Percentiles rank a stretch among this genome's conserved stretches.
Conservation (phyloP, 208 protist genomes). For the Acanthamoeba healyi region DNA sequence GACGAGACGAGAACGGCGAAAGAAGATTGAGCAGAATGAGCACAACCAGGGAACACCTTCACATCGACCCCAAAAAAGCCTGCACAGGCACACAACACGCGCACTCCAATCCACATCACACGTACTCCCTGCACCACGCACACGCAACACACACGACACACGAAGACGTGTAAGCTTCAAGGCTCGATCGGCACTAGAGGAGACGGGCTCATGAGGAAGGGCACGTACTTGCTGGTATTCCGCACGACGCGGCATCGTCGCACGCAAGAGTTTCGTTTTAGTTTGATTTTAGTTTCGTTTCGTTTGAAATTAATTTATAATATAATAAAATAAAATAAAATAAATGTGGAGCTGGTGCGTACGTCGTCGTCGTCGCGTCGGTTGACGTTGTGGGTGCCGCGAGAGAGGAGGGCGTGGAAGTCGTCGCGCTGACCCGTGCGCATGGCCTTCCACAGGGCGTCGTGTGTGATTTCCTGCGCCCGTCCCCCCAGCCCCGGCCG, state of each 20-base stretch:
- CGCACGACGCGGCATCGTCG: not conserved
- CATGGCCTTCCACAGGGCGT: constrained; percentile 22
- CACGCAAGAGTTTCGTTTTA: too few relatives aligned
- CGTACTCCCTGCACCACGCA: not conserved
- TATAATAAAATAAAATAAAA: not conserved
- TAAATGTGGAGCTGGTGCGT: not conserved
- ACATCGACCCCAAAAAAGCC: too few relatives aligned
- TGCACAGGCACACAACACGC: too few relatives aligned
- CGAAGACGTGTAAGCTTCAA: not conserved
- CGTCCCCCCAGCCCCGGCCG: not conserved
- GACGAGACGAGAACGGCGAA: too few relatives aligned
- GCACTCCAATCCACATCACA: too few relatives aligned
- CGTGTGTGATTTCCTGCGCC: constrained; percentile 28
- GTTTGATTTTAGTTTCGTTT: constrained; percentile 9
- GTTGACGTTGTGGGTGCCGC: constrained; percentile 44
- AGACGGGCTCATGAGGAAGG: too few relatives aligned
- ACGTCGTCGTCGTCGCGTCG: constrained; percentile 46
- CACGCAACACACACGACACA: not conserved
- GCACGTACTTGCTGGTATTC: constrained; percentile 28
- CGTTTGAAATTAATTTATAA: too few relatives aligned
- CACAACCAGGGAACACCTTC: too few relatives aligned
- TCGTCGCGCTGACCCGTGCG: not conserved
- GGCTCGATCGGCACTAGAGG: too few relatives aligned
- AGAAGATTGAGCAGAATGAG: too few relatives aligned
- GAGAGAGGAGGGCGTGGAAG: not conserved